phyloP scores from a whole-genome alignment of 2,329 filamentous ascomycete genomes.

The Tolypocladium pustulatum region DNA sequence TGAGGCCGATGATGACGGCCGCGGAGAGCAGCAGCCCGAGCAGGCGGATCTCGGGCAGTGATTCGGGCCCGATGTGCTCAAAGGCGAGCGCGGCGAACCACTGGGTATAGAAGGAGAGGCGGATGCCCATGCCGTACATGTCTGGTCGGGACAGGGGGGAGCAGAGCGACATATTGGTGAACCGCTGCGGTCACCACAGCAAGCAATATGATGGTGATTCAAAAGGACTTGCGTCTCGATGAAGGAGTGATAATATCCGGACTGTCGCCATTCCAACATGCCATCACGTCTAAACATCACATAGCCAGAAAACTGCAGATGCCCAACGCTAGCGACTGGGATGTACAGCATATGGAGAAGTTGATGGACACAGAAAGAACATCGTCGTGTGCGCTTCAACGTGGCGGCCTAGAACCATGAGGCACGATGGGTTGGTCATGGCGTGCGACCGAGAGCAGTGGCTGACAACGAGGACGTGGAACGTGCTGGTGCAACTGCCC shows the following conservation, averaged over 20 bases:
- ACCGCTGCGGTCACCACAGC: background rate
- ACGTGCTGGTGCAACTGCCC: background rate
- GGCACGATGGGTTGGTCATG: background rate
- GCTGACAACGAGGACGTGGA: background rate
- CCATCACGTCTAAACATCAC: no score
- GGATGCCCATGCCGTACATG: slow-evolving; percentile 4
- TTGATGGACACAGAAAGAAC: background rate
- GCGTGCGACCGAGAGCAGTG: background rate
- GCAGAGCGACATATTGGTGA: background rate
- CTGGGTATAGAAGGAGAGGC: slow-evolving; percentile 11
- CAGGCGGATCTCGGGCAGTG: slow-evolving; percentile 17
- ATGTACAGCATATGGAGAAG: background rate
- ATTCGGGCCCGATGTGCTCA: slow-evolving; percentile 17
- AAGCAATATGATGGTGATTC: background rate
- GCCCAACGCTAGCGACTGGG: background rate
- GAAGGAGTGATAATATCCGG: no score
- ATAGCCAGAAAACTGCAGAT: background rate
- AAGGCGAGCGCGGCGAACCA: slow-evolving; percentile 23
- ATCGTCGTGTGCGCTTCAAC: background rate
- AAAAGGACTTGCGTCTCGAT: no score
- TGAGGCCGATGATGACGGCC: slow-evolving; percentile 14
- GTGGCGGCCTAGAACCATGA: background rate
- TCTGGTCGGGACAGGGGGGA: background rate
- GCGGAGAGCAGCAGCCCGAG: slow-evolving; percentile 21
- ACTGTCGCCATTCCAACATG: no score